Conservation (phyloP, 192 early-diverging fungal species). For the Backusella luteola region DNA sequence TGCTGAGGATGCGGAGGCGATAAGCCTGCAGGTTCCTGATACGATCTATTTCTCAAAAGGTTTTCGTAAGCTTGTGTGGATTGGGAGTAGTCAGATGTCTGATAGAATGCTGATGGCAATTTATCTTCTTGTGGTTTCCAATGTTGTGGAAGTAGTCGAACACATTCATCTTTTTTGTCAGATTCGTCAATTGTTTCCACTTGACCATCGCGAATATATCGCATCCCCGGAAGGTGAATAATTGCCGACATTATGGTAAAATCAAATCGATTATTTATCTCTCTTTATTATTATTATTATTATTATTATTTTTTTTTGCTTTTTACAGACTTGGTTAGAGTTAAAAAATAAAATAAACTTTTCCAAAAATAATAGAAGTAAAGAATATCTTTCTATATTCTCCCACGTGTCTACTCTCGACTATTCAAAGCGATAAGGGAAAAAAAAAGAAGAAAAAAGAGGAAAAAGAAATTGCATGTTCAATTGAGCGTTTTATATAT, state of each 20-base stretch:
- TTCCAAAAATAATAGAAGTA: not conserved
- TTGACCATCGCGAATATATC: constrained; percentile 19
- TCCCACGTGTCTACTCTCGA: not conserved
- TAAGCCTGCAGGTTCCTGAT: not conserved
- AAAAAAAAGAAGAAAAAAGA: not conserved
- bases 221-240: constrained; percentile 20
- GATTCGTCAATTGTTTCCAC: constrained; percentile 12
- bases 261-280: not conserved
- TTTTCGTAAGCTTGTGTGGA: constrained; percentile 6
- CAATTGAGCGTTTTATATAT: not conserved
- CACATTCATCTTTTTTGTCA: not conserved
- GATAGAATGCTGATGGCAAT: constrained; percentile 1
- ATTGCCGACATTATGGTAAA: constrained; percentile 13
- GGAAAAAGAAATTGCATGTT: not conserved
- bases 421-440: not conserved
- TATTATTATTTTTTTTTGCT: not conserved
- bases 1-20: constrained; percentile 1
- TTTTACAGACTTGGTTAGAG: constrained; percentile 2
- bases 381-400: constrained; percentile 6
- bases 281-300: not conserved
- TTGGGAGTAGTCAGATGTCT: constrained; percentile 4
- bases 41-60: not conserved
- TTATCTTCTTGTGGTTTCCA: constrained; percentile 12
- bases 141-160: not conserved
- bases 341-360: not conserved